Evolutionary conservation across 192 early-diverging fungal species (phyloP), one percentile per base, ranked within the genome.

Genomic region (Chytriomyces sp.): DNA sequence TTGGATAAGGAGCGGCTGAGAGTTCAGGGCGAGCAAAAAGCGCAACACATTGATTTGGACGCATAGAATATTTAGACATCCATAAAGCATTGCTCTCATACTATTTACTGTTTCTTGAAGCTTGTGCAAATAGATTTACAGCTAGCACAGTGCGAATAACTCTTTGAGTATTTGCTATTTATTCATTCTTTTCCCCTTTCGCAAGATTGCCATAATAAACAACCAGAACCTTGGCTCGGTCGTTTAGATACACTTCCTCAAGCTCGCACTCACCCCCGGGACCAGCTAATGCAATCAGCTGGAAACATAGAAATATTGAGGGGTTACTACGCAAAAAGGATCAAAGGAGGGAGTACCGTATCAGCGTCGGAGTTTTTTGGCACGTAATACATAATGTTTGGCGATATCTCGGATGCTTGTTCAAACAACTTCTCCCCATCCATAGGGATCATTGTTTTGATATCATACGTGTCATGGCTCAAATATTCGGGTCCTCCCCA

Each of bases 401-500:
- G 77, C 0, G 94, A 88, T 23, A 97, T 91, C 50, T 82, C 76
- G 10, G 81, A 81, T 5, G 95, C 89, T 26, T 85, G 64, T 28
- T 90, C 79, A 72, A 91, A 88, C 61, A 97, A 84, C 48, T 90
- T 16, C 43, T 71, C 69, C 91, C 93, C 91, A 66, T 93, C 85
- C 59, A 94, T 84, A 28, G 90, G 89, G 72, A 94, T 90, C 87
- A 92, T 93, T 43, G 84, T 79, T 66, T 91, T 85, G 24, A 95
- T 76, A 83, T 94, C 87, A 86, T 86, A 94, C 6, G 82, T 81
- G 0, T 86, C 75, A 7, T 81, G 80, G 5, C 80, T 80, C 13
- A 88, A 70, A 79, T 97, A 97, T 57, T 89, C 80, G 65, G 94
- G 94, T 0, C 93, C 89, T 81, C 97, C 97, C 97, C 97, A 99